phyloP scores from a whole-genome alignment of 768 basidiomycete genomes.

The Suillus subaureus region DNA sequence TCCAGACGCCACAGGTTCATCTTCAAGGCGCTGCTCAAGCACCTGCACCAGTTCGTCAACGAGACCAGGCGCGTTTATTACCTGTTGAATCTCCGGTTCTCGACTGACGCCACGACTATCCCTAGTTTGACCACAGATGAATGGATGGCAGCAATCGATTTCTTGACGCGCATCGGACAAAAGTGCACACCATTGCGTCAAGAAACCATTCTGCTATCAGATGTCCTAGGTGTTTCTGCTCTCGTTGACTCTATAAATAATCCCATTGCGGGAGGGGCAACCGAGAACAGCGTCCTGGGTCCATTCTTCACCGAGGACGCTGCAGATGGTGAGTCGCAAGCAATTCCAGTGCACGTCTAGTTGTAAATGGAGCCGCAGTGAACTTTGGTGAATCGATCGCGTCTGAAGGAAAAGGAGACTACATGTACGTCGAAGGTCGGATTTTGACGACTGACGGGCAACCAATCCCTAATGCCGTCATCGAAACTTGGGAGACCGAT shows the following conservation, averaged over 20 bases:
- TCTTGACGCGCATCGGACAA: slow-evolving; percentile 76
- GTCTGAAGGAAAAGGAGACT: slow-evolving; percentile 85
- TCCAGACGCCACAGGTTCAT: slow-evolving; percentile 48
- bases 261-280: slow-evolving; percentile 59
- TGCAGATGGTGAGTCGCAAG: slow-evolving; percentile 53
- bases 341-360: not conserved
- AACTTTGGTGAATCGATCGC: slow-evolving; percentile 74
- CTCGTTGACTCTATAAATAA: slow-evolving; percentile 79
- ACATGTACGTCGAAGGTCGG: slow-evolving; percentile 78
- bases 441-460: slow-evolving; percentile 59
- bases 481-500: slow-evolving; percentile 89
- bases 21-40: slow-evolving; percentile 55
- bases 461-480: slow-evolving; percentile 64
- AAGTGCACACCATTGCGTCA: slow-evolving; percentile 69
- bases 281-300: slow-evolving; percentile 77
- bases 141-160: slow-evolving; percentile 81
- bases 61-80: slow-evolving; percentile 57
- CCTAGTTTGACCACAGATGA: slow-evolving; percentile 74
- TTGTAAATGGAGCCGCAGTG: slow-evolving; percentile 41
- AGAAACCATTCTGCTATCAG: slow-evolving; percentile 88
- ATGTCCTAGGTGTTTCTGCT: slow-evolving; percentile 75
- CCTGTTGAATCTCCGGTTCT: not conserved
- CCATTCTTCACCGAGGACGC: slow-evolving; percentile 85
- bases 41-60: slow-evolving; percentile 73
- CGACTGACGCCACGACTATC: not conserved